Base-by-base conservation (phyloP, 2,329 filamentous ascomycete species). In the Stemphylium beticola region DNA sequence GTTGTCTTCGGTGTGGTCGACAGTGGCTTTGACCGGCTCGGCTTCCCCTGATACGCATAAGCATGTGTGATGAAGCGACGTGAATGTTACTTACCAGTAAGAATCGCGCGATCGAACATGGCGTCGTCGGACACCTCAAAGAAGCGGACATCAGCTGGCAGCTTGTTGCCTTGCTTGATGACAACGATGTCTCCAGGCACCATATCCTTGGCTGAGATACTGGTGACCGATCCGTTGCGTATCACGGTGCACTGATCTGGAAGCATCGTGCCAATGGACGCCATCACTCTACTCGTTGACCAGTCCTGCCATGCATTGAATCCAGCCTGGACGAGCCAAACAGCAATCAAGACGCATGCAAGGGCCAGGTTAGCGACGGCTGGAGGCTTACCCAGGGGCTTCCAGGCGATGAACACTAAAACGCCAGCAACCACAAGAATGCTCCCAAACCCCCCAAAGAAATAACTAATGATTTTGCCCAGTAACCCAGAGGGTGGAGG, bases 181-280 rank as follows among this genome's bases (percentile, higher is more conserved):
- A 81, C 78, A 2, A 92, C 77, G 0, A 92, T 73, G 64, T 92
- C 89, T 17, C 89, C 89, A 0, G 88, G 89, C 0, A 92, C 88
- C 22, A 93, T 79, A 9, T 90, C 84, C 0, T 77, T 71, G 0
- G 85, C 85, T 2, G 78, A 74, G 3, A 85, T 75, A 14, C 77
- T 79, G 1, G 77, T 66, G 47, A 83, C 78, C 1, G 72, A 67
- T 1, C 85, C 83, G 59, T 90, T 83, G 17, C 89, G 84, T 6
- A 89, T 75, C 7, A 89, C 81, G 22, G 87, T 77, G 64, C 87
- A 91, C 54, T 86, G 81, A 63, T 91, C 89, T 0, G 90, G 90
- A n/a, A 93, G 80, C 89, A 93, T 90, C 15, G 83, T 87, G 42
- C 87, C 90, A 69, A 93, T 93, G 0, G 88, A 91, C 15, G 86